phyloP scores from a whole-genome alignment of 495 filamentous ascomycete genomes.

The Choiromyces venosus region DNA sequence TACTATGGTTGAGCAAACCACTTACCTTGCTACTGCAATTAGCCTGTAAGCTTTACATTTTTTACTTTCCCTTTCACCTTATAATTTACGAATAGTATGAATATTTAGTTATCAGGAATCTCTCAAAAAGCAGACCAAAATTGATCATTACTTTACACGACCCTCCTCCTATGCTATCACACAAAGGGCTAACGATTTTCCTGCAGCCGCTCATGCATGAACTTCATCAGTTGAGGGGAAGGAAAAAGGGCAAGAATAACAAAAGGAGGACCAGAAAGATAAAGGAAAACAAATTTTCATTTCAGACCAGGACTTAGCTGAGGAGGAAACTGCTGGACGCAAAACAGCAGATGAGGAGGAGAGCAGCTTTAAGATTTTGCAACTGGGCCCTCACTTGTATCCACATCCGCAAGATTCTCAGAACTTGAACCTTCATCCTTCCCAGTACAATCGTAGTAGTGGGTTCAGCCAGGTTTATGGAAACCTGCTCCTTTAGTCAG shows the following conservation, averaged over 20 bases:
- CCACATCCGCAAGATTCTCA: not conserved
- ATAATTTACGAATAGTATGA: not conserved
- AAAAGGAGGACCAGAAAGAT: not conserved
- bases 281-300: not conserved
- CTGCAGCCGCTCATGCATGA: not conserved
- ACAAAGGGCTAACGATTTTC: not conserved
- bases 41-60: not conserved
- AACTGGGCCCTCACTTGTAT: not conserved
- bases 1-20: not conserved
- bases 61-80: not conserved
- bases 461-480: not conserved
- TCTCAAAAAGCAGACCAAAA: not conserved
- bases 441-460: not conserved
- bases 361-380: not conserved
- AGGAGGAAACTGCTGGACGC: not conserved
- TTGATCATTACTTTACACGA: not conserved
- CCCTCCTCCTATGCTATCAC: not conserved
- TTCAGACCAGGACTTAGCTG: not conserved
- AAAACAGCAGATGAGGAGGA: not conserved
- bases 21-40: not conserved
- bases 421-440: not conserved
- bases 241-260: not conserved
- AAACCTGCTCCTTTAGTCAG: not conserved
- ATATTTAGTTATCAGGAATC: not conserved
- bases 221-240: not conserved